Base-by-base conservation (phyloP, 2,329 filamentous ascomycete genomes). In the Diaporthe citri region DNA sequence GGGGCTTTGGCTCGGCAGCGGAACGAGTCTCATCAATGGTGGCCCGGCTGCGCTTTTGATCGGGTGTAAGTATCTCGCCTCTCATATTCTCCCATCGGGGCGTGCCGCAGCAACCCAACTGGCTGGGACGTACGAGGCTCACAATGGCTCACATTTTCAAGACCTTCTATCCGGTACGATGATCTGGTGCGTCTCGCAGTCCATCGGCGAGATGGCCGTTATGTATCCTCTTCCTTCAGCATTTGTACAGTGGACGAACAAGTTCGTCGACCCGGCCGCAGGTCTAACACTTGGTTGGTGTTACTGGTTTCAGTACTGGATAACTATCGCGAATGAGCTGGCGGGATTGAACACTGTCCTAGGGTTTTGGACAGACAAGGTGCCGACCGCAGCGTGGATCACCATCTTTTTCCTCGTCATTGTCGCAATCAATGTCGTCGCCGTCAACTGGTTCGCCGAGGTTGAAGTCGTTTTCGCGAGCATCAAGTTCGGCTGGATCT, bases 401-500 rank as follows among this genome's bases (percentile, higher is more conserved):
- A 83, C 82, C 8, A 86, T 88, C 66, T 86, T 85, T 79, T 82
- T 84, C 78, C 78, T 83, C 4, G 81, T 87, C 41, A 83, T 85
- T 60, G 77, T 85, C 20, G 69, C 78, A 3, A 80, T 83, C 62
- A 87, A 87, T 73, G 75, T 87, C 36, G 82, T 83, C 20, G 85
- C 83, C 1, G 86, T 87, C 57, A 83, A 79, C 10, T 75, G 86
- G 57, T 88, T 87, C 72, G 86, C 83, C 4, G 86, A 88, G 75
- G 83, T 86, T 17, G 86, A 88, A 76, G 86, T 87, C 25, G 75
- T 85, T 8, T 81, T 82, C 48, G 85, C 84, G 9, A 81, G 82
- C 2, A 85, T 87, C 78, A 88, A 88, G 75, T 86, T 87, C 51
- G 81, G 83, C 46, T 87, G 86, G 85, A 87, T 88, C 71, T 83